Evolutionary conservation across 768 basidiomycete genomes (phyloP), one percentile per base, ranked within the genome.

Genomic region (Asterophora parasitica): DNA sequence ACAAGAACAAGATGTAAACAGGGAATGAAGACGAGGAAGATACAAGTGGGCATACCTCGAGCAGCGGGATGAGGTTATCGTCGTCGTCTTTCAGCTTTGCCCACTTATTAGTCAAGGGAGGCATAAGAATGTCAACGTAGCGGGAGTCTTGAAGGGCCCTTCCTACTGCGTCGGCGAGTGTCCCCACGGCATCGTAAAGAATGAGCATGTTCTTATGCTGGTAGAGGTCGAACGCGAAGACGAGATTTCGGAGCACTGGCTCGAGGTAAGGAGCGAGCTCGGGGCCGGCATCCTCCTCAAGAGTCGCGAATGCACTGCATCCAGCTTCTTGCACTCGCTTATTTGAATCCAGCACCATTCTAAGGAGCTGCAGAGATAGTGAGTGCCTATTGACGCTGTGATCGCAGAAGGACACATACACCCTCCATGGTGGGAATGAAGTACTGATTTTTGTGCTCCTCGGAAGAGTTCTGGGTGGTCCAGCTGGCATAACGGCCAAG

Each of bases 181-280:
- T 99, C 6, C 96, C 96, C 38, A 99, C 88, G n/a, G 96, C 96
- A 59, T 99, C 96, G 61, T 98, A 98, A 27, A 99, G 71, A 51
- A 98, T 99, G 56, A 99, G 79, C 79, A 98, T 85, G 64, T 99
- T 99, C 78, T 98, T 98, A 68, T 96, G 94, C 63, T 99, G 96
- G 67, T 99, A 99, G 69, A 96, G 97, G 48, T 89, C 82, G 67
- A 98, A 99, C 1, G 96, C 96, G 54, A 91, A 83, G 31, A 98
- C 94, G 44, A 99, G 76, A 66, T 97, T 97, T 45, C 88, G 84
- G 49, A 99, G 73, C 44, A 99, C 90, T 3, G 94, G 94, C 58
- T 95, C 93, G 12, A 98, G 83, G 70, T 88, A 98, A 1, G 96
- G 96, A 9, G 83, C 86, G 43, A 99, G 81, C 56, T 89, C 87